phyloP scores from a whole-genome alignment of 208 protist genomes.

The Balamuthia mandrillaris region DNA sequence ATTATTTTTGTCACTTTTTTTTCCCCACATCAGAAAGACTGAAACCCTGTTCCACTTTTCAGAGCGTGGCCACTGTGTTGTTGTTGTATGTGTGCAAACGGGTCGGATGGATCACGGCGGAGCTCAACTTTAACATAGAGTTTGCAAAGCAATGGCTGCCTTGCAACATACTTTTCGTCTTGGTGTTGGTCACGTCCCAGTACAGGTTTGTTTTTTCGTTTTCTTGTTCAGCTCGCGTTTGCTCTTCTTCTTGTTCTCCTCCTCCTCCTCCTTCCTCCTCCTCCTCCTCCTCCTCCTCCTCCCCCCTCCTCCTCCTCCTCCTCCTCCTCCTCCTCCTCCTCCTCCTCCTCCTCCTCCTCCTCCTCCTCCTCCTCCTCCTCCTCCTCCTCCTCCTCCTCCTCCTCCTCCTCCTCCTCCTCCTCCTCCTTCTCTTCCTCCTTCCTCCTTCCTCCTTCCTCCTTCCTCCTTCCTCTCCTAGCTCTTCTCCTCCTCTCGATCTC shows the following conservation, averaged over 20 bases:
- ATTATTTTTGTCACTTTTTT: background rate
- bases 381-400: background rate
- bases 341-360: background rate
- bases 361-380: background rate
- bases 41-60: background rate
- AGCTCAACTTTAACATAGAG: no score
- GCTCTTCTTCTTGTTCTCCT: background rate
- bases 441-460: no score
- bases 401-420: background rate
- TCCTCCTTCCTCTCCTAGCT: background rate
- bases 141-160: background rate
- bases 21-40: background rate
- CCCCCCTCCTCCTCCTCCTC: background rate
- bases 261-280: background rate
- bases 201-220: background rate
- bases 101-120: no score
- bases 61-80: background rate
- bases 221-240: background rate
- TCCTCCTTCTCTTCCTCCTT: background rate
- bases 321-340: no score
- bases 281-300: background rate
- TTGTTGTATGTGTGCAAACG: no score
- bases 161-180: background rate
- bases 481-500: background rate
- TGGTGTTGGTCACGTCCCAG: background rate